Base-by-base conservation (phyloP, 192 early-diverging fungal species). In the Podila horticola region DNA sequence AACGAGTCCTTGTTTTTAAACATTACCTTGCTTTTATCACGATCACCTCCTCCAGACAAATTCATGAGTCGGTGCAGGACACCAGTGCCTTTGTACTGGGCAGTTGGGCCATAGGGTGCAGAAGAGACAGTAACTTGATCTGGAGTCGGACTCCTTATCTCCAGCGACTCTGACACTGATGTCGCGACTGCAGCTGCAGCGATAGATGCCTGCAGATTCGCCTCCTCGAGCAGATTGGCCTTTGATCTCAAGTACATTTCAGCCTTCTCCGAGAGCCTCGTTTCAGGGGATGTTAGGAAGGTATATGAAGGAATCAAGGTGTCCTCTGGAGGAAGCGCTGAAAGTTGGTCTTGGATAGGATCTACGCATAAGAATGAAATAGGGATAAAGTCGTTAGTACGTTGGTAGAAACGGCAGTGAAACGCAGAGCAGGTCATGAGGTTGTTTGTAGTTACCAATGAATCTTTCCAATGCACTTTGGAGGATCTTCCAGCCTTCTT, bases 41-140 rank as follows among this genome's bases (percentile, higher is more conserved):
- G 13, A 34, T 62, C 74, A 6, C 67, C 64, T 22, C 64, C 76
- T 50, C 74, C 74, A 13, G 76, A 72, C 4, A 79, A 55, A 51
- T 79, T 70, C 76, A 79, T 79, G 70, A 69, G 72, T 36, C 76
- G 58, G 8, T 69, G 72, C 52, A 79, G 52, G 34, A 63, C 67
- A 12, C 67, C 68, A 38, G 70, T 72, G 10, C 70, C 76, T n/a
- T 66, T 31, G 48, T 64, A 68, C 61, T 79, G 76, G 0, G 76
- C 59, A 36, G 68, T 66, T 12, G 76, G 60, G 1, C 70, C 76
- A 15, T 61, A 55, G 4, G 63, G 49, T 29, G 12, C 62, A 41
- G 24, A 31, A 6, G 59, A 24, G 3, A 17, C 22, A 30, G 59
- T 60, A 7, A 60, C 28, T 11, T 67, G 19, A 45, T 77, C 75